Base-by-base conservation (phyloP, 257 asterid genomes). In the Plantago ovata region DNA sequence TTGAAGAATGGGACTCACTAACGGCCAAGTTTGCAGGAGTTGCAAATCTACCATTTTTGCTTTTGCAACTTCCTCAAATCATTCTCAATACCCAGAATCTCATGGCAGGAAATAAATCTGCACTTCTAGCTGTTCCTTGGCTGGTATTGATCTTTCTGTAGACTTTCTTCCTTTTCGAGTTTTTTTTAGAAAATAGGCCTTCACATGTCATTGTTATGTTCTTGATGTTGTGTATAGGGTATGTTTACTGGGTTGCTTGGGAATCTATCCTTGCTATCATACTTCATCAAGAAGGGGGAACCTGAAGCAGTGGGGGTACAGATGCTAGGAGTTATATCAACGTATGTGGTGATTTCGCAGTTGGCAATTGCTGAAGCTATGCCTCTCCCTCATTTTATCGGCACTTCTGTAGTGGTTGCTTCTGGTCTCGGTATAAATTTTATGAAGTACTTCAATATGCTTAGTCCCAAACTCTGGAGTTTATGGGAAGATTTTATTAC, bases 201-300 rank as follows among this genome's bases (percentile, higher is more conserved):
- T 22, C 56, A 47, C 18, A 33, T 32, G 51, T 57, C 64, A 53
- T 20, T 52, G 42, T 21, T 51, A 20, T 50, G 22, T 36, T 23
- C 48, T 67, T 13, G 43, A 46, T 56, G 60, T 58, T 63, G 21
- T 54, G 36, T 71, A 50, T 73, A 93, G 99, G 99, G 99, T 60
- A 89, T 89, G 96, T 75, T 93, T 70, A 93, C 99, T 39, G 97
- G 99, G 68, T 78, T 93, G 75, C 96, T 93, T 24, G 99, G 99
- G 56, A 93, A 93, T 76, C 80, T 93, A 38, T 84, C 87, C 41
- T 66, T 93, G 56, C 85, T 81, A 40, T 93, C 97, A 3, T 93
- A 93, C 79, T 93, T 93, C 56, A 81, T 86, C 56, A 86, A 89
- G 76, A 93, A 93, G 78, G 82, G 67, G 79, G 99, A 93, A 75